Base-by-base conservation (phyloP, 2,329 filamentous ascomycete genomes). In the Torrubiellomyces zombiae region DNA sequence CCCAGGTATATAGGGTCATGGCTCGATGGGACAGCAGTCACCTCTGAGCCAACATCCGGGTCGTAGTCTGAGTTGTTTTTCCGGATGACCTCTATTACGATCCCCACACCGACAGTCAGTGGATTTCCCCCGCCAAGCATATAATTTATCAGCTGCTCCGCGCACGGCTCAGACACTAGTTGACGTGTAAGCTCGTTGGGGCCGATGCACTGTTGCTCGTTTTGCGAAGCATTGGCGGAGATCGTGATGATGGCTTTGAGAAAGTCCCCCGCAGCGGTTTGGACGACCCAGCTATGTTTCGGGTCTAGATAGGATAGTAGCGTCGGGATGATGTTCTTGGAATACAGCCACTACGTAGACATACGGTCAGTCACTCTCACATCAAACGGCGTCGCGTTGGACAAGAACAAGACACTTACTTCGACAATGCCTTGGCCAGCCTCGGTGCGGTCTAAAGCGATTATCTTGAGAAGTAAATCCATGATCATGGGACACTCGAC, bases 51-150 rank as follows among this genome's bases (percentile, higher is more conserved):
- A 38, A 85, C 79, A 38, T 95, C 89, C 1, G 89, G 76, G 39
- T 98, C 89, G 47, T 98, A 98, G 51, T 98, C 89, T 0, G 89
- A 95, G 48, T 98, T 98, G 53, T 98, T 98, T 57, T 98, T 98
- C 32, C 89, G 71, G 46, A 98, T 98, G 22, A 98, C 89, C 53
- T 98, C 89, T 35, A 98, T 98, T 17, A 98, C 70, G 42, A 95
- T 94, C 12, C 89, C 89, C 8, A 98, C 89, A 24, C 89, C 89
- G 10, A 95, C 91, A 0, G 86, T 95, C 30, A 98, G 55, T 5
- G 89, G 78, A 41, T 98, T 95, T 14, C 89, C 89, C 19, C 89
- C 89, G 25, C 75, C 67, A 9, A 95, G 67, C 89, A 98, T 98
- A 40, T 86, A 81, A 9, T 67, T 60, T 31, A 95, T 81, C n/a